These are phyloP conservation scores for Nymphaea thermarum DNA, from an alignment of 164 flowering plant genomes.

Conservation along the genomic window DNA sequence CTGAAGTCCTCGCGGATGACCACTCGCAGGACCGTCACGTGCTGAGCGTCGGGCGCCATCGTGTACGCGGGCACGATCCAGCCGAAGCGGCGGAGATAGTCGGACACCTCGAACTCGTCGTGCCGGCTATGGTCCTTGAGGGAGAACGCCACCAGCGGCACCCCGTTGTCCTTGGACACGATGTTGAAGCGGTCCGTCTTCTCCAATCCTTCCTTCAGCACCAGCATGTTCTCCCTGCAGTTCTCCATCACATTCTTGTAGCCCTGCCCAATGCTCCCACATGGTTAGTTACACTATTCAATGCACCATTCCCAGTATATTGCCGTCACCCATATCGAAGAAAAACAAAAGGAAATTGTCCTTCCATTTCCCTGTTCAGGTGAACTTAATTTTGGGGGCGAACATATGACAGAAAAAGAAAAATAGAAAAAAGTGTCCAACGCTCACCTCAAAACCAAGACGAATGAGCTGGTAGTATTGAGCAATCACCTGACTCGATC, in stretches of 20 bases:
- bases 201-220: constrained; percentile 13
- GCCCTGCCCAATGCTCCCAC: constrained; percentile 5
- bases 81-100: constrained; percentile 16
- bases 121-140: constrained; percentile 13
- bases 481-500: constrained; percentile 38
- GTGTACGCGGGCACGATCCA: constrained; percentile 35
- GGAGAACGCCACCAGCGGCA: constrained; percentile 19
- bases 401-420: not conserved
- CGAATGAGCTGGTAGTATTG: constrained; percentile 13
- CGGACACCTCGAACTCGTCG: constrained; percentile 12
- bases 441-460: constrained; percentile 22
- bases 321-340: too few relatives aligned
- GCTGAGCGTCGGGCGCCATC: constrained; percentile 52
- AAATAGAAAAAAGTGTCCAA: not conserved
- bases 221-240: constrained; percentile 16
- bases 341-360: too few relatives aligned
- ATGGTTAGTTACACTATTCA: not conserved
- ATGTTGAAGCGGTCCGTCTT: constrained; percentile 12
- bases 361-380: too few relatives aligned
- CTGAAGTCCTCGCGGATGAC: constrained; percentile 70
- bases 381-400: not conserved
- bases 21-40: constrained; percentile 49
- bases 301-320: too few relatives aligned
- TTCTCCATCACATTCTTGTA: constrained; percentile 20
- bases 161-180: constrained; percentile 16